Base-by-base conservation (phyloP, 331 rosid species). In the Quercus lobata region DNA sequence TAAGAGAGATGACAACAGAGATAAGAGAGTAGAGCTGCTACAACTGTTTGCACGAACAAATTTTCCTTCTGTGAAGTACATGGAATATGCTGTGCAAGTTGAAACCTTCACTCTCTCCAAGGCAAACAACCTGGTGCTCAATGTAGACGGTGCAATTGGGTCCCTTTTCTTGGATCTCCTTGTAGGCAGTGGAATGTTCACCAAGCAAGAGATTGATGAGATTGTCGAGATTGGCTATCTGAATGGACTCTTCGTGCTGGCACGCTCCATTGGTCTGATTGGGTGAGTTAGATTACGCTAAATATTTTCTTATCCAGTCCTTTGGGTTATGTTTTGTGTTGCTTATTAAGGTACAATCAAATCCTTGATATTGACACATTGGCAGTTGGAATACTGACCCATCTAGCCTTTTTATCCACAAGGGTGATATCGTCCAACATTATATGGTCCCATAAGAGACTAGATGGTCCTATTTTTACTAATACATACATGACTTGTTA, bases 61-160 rank as follows among this genome's bases (percentile, higher is more conserved):
- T 87, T 96, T 93, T 88, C 98, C 99, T 32, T 88, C 99, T 2
- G 94, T 90, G 71, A 96, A 93, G 87, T 96, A 96, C 97, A 93
- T 96, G 97, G 99, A 96, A 79, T 96, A 91, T 74, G 99, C 99
- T 41, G 98, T 96, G 68, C 81, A 93, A 89, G 98, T 96, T 49
- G 98, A 96, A 85, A 86, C 90, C 80, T 96, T 92, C 87, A 96
- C 99, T 9, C 98, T 96, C 74, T 78, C 98, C 14, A 96, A 96
- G 92, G 97, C 99, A 84, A 93, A 96, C 77, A 96, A 96, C 85
- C 86, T 96, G 84, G 99, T 96, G 81, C 84, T 96, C 16, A 96
- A 96, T 16, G 98, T 96, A n/a, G 99, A 96, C 79, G 99, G 98
- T 69, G 99, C 99, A 19, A 93, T 93, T 69, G 99, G 99, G 71